Percentiles rank a stretch among this genome's conserved stretches.
Evolutionary conservation across 805 yeast species (phyloP).

Genomic region (Candida nanaspora): DNA sequence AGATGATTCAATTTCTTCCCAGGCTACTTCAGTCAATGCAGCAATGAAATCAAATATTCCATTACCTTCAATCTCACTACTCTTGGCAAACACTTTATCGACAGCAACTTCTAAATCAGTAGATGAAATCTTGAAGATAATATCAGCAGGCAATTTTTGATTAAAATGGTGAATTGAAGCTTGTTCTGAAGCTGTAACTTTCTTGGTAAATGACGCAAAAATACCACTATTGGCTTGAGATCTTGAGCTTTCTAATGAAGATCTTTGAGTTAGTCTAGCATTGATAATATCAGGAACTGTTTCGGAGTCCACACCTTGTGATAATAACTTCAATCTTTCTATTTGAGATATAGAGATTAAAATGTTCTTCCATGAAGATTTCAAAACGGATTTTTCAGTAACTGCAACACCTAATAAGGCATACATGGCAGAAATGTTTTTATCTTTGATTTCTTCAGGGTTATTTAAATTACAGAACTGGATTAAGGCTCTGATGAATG

Average conservation of each 20-base stretch:
- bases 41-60: conserved; percentile 83
- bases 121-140: conserved; percentile 50
- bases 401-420: conserved; percentile 71
- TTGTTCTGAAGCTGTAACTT: conserved; percentile 52
- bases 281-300: conserved; percentile 78
- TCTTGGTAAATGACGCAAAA: conserved; percentile 47
- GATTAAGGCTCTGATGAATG: conserved; percentile 84
- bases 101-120: conserved; percentile 72
- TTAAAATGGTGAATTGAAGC: conserved; percentile 67
- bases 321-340: conserved; percentile 81
- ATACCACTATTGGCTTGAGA: conserved; percentile 35
- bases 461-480: conserved; percentile 81
- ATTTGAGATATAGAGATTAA: conserved; percentile 81
- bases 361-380: conserved; percentile 78
- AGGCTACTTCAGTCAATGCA: conserved; percentile 79
- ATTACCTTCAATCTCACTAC: conserved; percentile 69
- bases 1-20: conserved; percentile 86
- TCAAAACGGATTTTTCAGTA: conserved; percentile 67
- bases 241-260: conserved; percentile 46
- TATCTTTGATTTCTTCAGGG: conserved; percentile 65
- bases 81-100: conserved; percentile 82
- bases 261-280: conserved; percentile 58
- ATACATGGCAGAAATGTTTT: conserved; percentile 76
- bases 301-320: conserved; percentile 80
- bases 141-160: conserved; percentile 55